A percentile compares a stretch with the other conserved stretches of the same genome.
These are phyloP conservation scores for Neonothopanus nambi DNA, from an alignment of 1,284 basidiomycete genomes.

Conservation along the genomic window DNA sequence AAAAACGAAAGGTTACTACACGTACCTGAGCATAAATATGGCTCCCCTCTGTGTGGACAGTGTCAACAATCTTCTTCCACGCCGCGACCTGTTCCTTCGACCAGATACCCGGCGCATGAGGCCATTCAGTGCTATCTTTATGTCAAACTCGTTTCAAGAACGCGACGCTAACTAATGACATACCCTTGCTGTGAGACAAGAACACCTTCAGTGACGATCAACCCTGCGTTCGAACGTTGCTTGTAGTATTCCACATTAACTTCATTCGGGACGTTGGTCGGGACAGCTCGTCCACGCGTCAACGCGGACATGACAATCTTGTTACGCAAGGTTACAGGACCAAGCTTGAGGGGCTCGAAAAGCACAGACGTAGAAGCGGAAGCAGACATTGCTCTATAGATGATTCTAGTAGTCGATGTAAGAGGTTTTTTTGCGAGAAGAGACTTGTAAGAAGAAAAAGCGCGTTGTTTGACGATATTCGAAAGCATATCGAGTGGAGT, in stretches of 20 bases:
- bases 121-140: conserved; percentile 12
- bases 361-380: neutral
- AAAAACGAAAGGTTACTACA: neutral
- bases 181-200: conserved; percentile 14
- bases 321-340: conserved; percentile 22
- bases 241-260: conserved; percentile 13
- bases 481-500: too few species aligned
- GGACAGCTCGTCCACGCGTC: conserved; percentile 34
- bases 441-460: too few species aligned
- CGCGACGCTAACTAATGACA: neutral
- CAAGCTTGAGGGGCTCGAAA: conserved; percentile 19
- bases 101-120: conserved; percentile 14
- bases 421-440: too few species aligned
- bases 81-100: conserved; percentile 10
- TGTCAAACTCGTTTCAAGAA: neutral
- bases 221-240: conserved; percentile 10
- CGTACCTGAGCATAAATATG: conserved; percentile 6
- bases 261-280: conserved; percentile 22
- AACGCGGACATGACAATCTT: conserved; percentile 34
- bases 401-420: too few species aligned
- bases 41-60: conserved; percentile 6
- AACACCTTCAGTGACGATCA: conserved; percentile 13
- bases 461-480: too few species aligned
- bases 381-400: neutral
- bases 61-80: conserved; percentile 11